phyloP scores from a whole-genome alignment of 164 flowering plant genomes.

The Platanus orientalis region DNA sequence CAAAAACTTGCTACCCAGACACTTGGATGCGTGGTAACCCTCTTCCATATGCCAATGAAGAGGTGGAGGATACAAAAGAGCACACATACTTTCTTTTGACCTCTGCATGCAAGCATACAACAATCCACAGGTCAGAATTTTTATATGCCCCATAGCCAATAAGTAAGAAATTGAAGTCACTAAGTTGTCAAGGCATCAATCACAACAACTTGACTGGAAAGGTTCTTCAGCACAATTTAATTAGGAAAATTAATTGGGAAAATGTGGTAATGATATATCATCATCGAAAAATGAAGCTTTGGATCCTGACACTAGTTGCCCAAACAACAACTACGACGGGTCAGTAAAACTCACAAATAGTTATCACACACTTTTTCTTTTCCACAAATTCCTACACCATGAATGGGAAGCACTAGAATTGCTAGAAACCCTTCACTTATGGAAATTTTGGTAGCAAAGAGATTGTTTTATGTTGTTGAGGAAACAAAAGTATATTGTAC shows the following conservation, averaged over 20 bases:
- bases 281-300: too few relatives aligned
- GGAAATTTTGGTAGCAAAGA: neutral
- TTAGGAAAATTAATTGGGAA: neutral
- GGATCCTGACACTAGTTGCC: neutral
- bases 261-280: too few relatives aligned
- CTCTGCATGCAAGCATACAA: constrained; percentile 43
- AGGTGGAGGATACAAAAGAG: constrained; percentile 75
- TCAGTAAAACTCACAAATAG: too few relatives aligned
- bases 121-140: neutral
- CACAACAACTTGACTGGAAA: neutral
- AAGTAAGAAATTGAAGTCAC: neutral
- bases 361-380: too few relatives aligned
- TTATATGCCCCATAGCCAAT: too few relatives aligned
- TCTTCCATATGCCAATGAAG: constrained; percentile 60
- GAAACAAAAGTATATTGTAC: neutral
- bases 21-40: constrained; percentile 41
- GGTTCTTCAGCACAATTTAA: neutral
- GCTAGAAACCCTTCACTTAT: neutral
- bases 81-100: constrained; percentile 65
- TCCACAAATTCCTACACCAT: neutral
- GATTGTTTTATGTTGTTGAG: neutral
- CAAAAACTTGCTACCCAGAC: constrained; percentile 54
- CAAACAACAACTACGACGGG: neutral
- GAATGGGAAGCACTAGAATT: neutral
- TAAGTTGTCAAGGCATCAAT: neutral